These are phyloP conservation scores for Camelina hispida DNA, from an alignment of 345 rosid genomes.

Conservation along the genomic window DNA sequence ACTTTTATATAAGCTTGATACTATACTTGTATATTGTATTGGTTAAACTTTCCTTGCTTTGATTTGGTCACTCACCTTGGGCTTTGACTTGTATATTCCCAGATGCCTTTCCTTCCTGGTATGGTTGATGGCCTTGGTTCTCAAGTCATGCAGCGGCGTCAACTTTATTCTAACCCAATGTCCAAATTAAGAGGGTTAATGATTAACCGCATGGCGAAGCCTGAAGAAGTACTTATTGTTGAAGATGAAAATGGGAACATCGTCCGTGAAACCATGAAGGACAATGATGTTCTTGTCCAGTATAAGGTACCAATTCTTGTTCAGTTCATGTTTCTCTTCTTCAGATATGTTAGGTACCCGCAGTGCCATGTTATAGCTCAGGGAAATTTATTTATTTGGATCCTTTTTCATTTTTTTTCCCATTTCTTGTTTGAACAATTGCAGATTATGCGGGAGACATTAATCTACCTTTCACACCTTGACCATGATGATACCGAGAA, in stretches of 20 bases:
- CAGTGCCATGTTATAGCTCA: slow-evolving; percentile 15
- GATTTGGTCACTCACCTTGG: slow-evolving; percentile 30
- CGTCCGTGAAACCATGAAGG: slow-evolving; percentile 98
- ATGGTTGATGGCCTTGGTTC: slow-evolving; percentile 90
- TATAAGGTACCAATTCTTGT: slow-evolving; percentile 68
- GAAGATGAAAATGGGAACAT: slow-evolving; percentile 99
- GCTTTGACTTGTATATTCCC: slow-evolving; percentile 36
- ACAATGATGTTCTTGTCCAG: slow-evolving; percentile 99
- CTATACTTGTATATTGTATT: background rate
- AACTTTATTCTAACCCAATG: slow-evolving; percentile 85
- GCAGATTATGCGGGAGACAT: slow-evolving; percentile 98
- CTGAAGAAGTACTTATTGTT: slow-evolving; percentile 97
- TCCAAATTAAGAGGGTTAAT: slow-evolving; percentile 91
- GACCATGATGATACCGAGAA: slow-evolving; percentile 99
- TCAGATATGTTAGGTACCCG: slow-evolving; percentile 12
- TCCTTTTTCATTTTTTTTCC: background rate
- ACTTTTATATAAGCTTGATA: background rate
- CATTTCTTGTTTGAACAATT: slow-evolving; percentile 32
- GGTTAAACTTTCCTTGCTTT: slow-evolving; percentile 23
- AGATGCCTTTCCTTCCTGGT: slow-evolving; percentile 76
- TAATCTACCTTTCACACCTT: slow-evolving; percentile 91
- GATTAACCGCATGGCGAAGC: slow-evolving; percentile 99
- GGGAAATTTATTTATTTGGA: background rate
- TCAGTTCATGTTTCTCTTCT: slow-evolving; percentile 8
- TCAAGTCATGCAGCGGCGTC: slow-evolving; percentile 81